Evolutionary conservation across 1,284 basidiomycete genomes (phyloP).

Genomic region (Moniliella sp.): DNA sequence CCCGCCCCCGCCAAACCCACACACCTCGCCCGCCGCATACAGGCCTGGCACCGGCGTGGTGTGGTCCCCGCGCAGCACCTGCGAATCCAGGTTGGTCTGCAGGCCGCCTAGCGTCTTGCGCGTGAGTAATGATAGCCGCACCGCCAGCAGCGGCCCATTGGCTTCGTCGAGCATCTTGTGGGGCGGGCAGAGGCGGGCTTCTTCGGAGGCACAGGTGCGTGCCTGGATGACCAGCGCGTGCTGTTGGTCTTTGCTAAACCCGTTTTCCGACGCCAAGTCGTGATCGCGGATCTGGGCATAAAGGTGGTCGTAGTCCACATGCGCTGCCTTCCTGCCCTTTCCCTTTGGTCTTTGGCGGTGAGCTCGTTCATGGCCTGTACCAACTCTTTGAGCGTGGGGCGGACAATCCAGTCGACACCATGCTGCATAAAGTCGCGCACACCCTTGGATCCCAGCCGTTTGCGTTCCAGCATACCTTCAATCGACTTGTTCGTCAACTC

Average conservation of each 20-base stretch:
- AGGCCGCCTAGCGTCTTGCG: slow-evolving; percentile 7
- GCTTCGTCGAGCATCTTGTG: slow-evolving; percentile 4
- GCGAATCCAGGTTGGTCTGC: slow-evolving; percentile 5
- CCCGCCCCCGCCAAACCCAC: slow-evolving; percentile 4
- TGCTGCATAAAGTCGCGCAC: slow-evolving; percentile 5
- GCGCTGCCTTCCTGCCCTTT: background rate
- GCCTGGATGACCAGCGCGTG: slow-evolving; percentile 6
- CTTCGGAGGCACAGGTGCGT: slow-evolving; percentile 2
- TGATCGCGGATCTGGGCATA: slow-evolving; percentile 2
- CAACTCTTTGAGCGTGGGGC: slow-evolving; percentile 2
- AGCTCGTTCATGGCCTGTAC: slow-evolving; percentile 5
- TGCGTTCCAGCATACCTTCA: slow-evolving; percentile 1
- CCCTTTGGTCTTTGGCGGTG: background rate
- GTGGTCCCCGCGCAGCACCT: slow-evolving; percentile 1
- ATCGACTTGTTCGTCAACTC: slow-evolving; percentile 4
- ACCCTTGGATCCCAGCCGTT: slow-evolving; percentile 3
- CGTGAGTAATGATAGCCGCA: slow-evolving; percentile 4
- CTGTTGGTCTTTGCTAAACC: slow-evolving; percentile 5
- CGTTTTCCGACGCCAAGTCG: slow-evolving; percentile 3
- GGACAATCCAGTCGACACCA: slow-evolving; percentile 4
- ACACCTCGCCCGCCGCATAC: slow-evolving; percentile 6
- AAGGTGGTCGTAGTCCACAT: slow-evolving; percentile 1
- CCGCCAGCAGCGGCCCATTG: slow-evolving; percentile 3
- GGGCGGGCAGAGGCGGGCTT: slow-evolving; percentile 2
- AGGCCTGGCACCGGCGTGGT: slow-evolving; percentile 2